Conservation (phyloP, 1,284 basidiomycete species). For the Microbotryum saponariae region DNA sequence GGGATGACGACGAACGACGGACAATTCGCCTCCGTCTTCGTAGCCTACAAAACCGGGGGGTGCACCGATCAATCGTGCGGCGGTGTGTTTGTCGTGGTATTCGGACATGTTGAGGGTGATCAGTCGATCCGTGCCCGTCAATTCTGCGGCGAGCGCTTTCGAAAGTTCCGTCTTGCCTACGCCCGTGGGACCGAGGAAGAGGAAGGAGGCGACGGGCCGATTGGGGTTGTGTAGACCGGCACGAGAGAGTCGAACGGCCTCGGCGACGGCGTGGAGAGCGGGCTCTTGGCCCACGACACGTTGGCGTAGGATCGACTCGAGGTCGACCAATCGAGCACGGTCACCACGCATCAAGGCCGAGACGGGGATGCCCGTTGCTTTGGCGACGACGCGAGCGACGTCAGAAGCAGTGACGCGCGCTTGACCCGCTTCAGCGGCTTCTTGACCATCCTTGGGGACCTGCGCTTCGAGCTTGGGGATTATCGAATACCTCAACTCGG, state of each 20-base stretch:
- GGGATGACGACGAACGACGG: conserved; percentile 53
- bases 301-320: conserved; percentile 68
- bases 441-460: conserved; percentile 63
- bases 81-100: conserved; percentile 83
- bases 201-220: conserved; percentile 80
- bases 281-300: conserved; percentile 84
- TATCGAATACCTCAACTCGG: conserved; percentile 67
- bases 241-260: conserved; percentile 81
- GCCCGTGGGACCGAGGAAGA: conserved; percentile 82
- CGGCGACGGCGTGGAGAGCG: conserved; percentile 67
- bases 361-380: conserved; percentile 86
- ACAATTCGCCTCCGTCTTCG: conserved; percentile 57
- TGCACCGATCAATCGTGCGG: conserved; percentile 80
- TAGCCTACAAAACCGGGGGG: conserved; percentile 52
- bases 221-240: conserved; percentile 80
- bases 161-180: conserved; percentile 71
- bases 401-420: conserved; percentile 82
- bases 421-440: conserved; percentile 47
- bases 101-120: conserved; percentile 85
- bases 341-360: conserved; percentile 82
- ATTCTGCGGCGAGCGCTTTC: conserved; percentile 62
- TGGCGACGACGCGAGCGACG: conserved; percentile 62
- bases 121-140: conserved; percentile 25
- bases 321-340: conserved; percentile 79
- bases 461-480: conserved; percentile 73